These are phyloP conservation scores for Endotrypanum monterogeii DNA, from an alignment of 208 protist species.

Conservation along the genomic window DNA sequence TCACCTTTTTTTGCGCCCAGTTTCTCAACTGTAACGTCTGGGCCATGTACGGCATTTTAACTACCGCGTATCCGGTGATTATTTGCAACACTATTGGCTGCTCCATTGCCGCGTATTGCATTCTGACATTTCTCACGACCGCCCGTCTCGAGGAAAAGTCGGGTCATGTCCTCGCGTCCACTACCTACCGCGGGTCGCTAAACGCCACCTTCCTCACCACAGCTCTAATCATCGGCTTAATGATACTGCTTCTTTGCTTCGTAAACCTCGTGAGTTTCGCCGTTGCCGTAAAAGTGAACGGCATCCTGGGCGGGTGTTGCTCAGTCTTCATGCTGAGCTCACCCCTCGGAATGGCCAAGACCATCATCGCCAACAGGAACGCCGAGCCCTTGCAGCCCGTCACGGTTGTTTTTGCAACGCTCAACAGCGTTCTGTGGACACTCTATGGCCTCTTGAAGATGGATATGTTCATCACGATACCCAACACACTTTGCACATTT, in stretches of 20 bases:
- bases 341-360: conserved; percentile 49
- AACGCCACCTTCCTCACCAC: conserved; percentile 15
- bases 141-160: conserved; percentile 51
- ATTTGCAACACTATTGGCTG: conserved; percentile 54
- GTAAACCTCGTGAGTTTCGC: conserved; percentile 23
- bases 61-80: conserved; percentile 34
- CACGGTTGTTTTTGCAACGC: conserved; percentile 43
- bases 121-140: conserved; percentile 55
- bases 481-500: conserved; percentile 51
- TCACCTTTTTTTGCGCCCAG: conserved; percentile 72
- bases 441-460: conserved; percentile 49
- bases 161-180: conserved; percentile 35
- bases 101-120: conserved; percentile 55
- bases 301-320: conserved; percentile 46
- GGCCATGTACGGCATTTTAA: conserved; percentile 60
- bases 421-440: conserved; percentile 64
- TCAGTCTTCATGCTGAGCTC: conserved; percentile 74
- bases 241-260: conserved; percentile 43
- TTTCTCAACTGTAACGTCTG: conserved; percentile 66
- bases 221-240: conserved; percentile 20
- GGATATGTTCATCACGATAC: conserved; percentile 53
- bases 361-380: conserved; percentile 66
- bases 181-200: conserved; percentile 39
- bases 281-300: conserved; percentile 38
- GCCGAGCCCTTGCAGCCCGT: conserved; percentile 57